Conservation (phyloP, 805 yeast species). For the Saccharomyces kudriavzevii region DNA sequence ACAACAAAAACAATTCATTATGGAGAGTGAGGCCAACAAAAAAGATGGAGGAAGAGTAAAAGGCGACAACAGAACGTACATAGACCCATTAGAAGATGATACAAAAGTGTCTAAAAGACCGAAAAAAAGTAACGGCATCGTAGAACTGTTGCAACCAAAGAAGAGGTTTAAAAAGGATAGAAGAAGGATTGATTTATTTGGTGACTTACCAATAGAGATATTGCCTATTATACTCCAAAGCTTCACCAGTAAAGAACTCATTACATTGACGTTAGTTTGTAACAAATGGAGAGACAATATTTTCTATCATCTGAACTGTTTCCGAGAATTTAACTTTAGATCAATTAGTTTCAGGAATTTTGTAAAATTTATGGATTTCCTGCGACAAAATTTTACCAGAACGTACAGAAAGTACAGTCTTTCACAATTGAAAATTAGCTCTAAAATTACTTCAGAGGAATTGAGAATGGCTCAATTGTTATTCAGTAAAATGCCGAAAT, state of each 20-base stretch:
- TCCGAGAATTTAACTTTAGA: constrained; percentile 13
- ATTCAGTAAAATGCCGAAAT: constrained; percentile 8
- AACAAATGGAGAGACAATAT: constrained; percentile 20
- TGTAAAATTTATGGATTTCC: constrained; percentile 13
- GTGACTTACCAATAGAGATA: constrained; percentile 22
- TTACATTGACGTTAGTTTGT: constrained; percentile 13
- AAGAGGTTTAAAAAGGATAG: not conserved
- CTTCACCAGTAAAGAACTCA: constrained; percentile 15
- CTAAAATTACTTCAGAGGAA: constrained; percentile 21
- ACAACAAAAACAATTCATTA: constrained; percentile 12
- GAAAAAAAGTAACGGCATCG: not conserved
- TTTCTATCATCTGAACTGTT: constrained; percentile 12
- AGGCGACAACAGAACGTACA: constrained; percentile 7
- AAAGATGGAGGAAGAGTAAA: not conserved
- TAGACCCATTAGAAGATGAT: constrained; percentile 19
- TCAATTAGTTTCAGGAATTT: constrained; percentile 11
- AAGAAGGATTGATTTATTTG: constrained; percentile 12
- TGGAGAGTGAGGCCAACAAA: constrained; percentile 3
- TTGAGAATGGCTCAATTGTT: constrained; percentile 11
- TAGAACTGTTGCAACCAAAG: not conserved
- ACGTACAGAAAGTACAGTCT: not conserved
- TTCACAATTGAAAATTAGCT: constrained; percentile 11
- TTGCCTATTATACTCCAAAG: constrained; percentile 13
- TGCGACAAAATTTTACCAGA: constrained; percentile 1
- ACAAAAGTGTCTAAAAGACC: not conserved